Evolutionary conservation across 2,329 filamentous ascomycete genomes (phyloP).

Genomic region (Penicillium sp.): DNA sequence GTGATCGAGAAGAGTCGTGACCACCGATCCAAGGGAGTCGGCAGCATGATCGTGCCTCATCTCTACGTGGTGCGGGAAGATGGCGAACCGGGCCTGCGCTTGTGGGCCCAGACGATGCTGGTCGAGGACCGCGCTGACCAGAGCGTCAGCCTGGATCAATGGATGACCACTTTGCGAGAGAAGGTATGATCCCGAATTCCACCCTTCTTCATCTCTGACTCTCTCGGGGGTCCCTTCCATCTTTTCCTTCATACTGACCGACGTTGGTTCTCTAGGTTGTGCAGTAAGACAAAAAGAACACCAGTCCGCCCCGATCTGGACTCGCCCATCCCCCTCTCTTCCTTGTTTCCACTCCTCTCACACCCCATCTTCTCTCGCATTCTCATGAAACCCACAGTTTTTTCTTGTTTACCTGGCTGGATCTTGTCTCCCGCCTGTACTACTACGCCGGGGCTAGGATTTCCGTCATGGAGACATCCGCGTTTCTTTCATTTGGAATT

Average conservation of each 20-base stretch:
- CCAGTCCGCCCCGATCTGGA: background rate
- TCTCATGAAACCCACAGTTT: background rate
- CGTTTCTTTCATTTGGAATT: slow-evolving; percentile 14
- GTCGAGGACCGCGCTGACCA: slow-evolving; percentile 95
- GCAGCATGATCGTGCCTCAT: slow-evolving; percentile 88
- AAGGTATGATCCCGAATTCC: slow-evolving; percentile 82
- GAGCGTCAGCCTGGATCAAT: slow-evolving; percentile 87
- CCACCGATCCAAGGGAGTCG: slow-evolving; percentile 79
- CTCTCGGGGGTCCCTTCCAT: too few species aligned
- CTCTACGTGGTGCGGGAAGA: slow-evolving; percentile 93
- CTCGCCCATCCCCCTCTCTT: background rate
- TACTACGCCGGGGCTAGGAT: slow-evolving; percentile 16
- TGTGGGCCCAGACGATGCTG: slow-evolving; percentile 95
- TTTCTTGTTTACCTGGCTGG: too few species aligned
- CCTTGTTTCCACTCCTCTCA: slow-evolving; percentile 7
- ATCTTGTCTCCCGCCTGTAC: too few species aligned
- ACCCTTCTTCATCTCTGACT: too few species aligned
- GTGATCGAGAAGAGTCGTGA: slow-evolving; percentile 91
- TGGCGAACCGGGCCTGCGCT: slow-evolving; percentile 87
- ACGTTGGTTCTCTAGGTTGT: slow-evolving; percentile 14
- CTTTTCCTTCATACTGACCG: slow-evolving; percentile 3
- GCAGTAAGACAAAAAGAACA: too few species aligned
- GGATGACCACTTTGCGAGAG: slow-evolving; percentile 86
- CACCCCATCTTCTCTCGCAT: background rate
- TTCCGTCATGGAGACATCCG: slow-evolving; percentile 9